Conservation (phyloP, 495 filamentous ascomycete genomes). For the Xylaria intraflava region DNA sequence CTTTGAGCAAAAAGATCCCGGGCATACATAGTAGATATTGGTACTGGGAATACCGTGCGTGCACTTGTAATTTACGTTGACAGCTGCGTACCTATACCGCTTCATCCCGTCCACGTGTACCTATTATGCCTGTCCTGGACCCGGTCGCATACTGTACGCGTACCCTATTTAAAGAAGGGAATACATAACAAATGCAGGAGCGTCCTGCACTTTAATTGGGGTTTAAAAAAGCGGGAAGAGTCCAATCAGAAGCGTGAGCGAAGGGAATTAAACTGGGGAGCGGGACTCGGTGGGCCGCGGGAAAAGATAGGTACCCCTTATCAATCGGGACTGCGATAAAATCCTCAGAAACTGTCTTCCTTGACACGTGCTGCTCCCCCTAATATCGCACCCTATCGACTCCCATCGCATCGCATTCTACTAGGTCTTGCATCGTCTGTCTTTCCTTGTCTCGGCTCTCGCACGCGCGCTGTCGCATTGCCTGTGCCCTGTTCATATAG, state of each 20-base stretch:
- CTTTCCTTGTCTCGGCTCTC: not conserved
- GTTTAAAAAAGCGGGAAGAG: not conserved
- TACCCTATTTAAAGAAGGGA: no score
- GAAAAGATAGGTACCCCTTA: constrained; percentile 10
- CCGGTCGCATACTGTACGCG: not conserved
- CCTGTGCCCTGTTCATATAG: constrained; percentile 10
- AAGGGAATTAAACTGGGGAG: not conserved
- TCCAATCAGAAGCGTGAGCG: not conserved
- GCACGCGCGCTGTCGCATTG: constrained; percentile 4
- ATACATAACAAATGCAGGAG: no score
- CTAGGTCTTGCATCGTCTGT: not conserved
- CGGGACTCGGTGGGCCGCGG: not conserved
- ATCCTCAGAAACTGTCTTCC: not conserved
- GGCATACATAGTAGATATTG: no score
- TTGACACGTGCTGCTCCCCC: constrained; percentile 3
- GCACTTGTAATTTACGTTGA: no score
- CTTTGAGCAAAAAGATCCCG: no score
- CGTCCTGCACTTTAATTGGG: not conserved
- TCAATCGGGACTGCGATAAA: not conserved
- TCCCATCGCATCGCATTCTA: not conserved
- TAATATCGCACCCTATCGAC: not conserved
- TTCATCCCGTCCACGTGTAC: no score
- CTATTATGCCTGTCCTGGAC: no score
- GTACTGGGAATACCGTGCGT: no score
- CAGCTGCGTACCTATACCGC: no score